Conservation (phyloP, 345 rosid species). For the Ceriops tagal region DNA sequence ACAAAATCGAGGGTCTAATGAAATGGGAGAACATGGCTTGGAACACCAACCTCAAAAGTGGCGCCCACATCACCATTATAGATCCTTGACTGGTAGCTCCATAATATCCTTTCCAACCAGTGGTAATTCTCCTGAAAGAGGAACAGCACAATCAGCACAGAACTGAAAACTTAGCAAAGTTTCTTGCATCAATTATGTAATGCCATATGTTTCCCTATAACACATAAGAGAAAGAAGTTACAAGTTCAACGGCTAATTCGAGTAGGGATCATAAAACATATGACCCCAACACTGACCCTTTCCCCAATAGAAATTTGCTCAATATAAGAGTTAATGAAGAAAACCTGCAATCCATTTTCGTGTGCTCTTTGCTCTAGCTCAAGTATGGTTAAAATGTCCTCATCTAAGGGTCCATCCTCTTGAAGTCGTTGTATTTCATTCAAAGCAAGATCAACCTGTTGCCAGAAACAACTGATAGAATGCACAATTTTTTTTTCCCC, state of each 20-base stretch:
- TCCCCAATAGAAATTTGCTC: no score
- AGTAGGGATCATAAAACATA: not conserved
- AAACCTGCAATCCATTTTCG: constrained; percentile 87
- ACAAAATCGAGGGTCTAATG: not conserved
- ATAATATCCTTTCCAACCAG: constrained; percentile 60
- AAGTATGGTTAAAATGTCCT: constrained; percentile 68
- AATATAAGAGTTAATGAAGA: not conserved
- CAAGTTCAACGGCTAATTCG: not conserved
- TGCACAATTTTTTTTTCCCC: not conserved
- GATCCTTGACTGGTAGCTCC: constrained; percentile 76
- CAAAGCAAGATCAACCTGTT: constrained; percentile 81
- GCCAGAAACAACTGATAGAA: constrained; percentile 6
- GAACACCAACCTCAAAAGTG: constrained; percentile 55
- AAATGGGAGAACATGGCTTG: no score
- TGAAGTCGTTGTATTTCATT: constrained; percentile 77
- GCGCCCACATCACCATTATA: constrained; percentile 60
- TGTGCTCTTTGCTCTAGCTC: constrained; percentile 96
- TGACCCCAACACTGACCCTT: not conserved
- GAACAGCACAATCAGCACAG: constrained; percentile 6
- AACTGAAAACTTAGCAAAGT: no score
- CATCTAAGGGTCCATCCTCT: constrained; percentile 70
- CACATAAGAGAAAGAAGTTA: not conserved
- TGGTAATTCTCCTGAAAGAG: constrained; percentile 50
- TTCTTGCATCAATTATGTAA: no score
- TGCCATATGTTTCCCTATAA: no score